Base-by-base conservation (phyloP, 371 early-diverging fungal genomes). In the Gilbertella persicaria region DNA sequence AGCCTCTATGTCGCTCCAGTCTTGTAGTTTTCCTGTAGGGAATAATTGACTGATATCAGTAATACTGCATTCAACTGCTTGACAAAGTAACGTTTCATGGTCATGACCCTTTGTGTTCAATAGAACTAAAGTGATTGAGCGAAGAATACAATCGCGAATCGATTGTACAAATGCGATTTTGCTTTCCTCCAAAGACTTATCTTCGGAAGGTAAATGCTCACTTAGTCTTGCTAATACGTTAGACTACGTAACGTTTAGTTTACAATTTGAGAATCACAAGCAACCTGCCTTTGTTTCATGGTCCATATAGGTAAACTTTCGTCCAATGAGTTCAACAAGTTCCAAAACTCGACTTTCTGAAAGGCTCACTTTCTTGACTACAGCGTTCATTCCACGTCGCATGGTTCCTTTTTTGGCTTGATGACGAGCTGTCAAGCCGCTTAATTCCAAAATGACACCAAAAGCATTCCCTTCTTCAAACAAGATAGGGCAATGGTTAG, bases 341-440 rank as follows among this genome's bases (percentile, higher is more conserved):
- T 82, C 82, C 5, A 80, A 30, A 6, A 69, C 68, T 19, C 84
- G 63, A 21, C 76, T 69, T 20, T 55, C 64, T 1, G 82, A 80
- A 6, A 84, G 55, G 1, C 54, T 55, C 1, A 73, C 68, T 38
- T 64, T 71, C 53, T 72, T 80, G 8, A 73, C 72, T 1, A 84
- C 65, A 3, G 81, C 71, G 37, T 69, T 77, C 64, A 82, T 63
- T 8, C 84, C 84, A 45, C 84, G 78, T 17, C 82, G 77, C 37
- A 66, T 73, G 24, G 54, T 58, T 40, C 55, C 71, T 26, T 43
- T 26, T 28, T 42, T 38, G 25, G 14, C 7, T 19, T 50, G 48
- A 10, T 45, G 24, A 12, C n/a, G 45, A 51, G 17, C 16, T 0
- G 70, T 63, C 6, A 84, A 42, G 7, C 81, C 82, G 19, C 71